These are phyloP conservation scores for Trichothecium roseum DNA, from an alignment of 2,329 filamentous ascomycete genomes.

Conservation along the genomic window DNA sequence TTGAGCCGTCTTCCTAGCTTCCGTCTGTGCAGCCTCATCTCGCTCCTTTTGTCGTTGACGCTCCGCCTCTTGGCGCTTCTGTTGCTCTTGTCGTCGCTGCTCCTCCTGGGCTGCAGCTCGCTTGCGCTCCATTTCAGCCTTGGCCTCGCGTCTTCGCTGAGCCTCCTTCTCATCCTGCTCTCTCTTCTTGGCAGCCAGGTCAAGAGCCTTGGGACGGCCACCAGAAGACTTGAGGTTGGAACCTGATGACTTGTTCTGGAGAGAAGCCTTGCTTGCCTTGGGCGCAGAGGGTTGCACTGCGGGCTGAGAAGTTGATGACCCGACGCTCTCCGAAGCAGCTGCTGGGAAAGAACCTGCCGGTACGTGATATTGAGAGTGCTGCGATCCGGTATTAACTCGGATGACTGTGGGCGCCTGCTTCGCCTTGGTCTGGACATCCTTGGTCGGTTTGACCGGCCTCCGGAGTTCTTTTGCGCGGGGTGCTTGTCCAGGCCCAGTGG, in stretches of 20 bases:
- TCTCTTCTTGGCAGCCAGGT: constrained; percentile 70
- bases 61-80: constrained; percentile 50
- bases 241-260: constrained; percentile 46
- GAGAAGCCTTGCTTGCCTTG: constrained; percentile 57
- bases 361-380: constrained; percentile 43
- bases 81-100: constrained; percentile 48
- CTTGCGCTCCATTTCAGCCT: constrained; percentile 72
- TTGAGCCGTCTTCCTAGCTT: constrained; percentile 54
- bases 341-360: constrained; percentile 36
- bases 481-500: constrained; percentile 34
- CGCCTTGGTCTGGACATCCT: constrained; percentile 45
- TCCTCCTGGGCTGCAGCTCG: constrained; percentile 57
- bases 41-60: constrained; percentile 51
- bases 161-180: constrained; percentile 76
- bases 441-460: constrained; percentile 51
- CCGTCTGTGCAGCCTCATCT: constrained; percentile 49
- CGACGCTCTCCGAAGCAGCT: constrained; percentile 36
- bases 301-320: constrained; percentile 21
- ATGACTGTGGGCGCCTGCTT: constrained; percentile 63
- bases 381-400: constrained; percentile 57
- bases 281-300: constrained; percentile 39
- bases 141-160: constrained; percentile 70
- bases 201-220: constrained; percentile 59
- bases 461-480: constrained; percentile 43
- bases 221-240: constrained; percentile 58